phyloP scores from a whole-genome alignment of 139 green algal genomes.

The Pleodorina starrii region DNA sequence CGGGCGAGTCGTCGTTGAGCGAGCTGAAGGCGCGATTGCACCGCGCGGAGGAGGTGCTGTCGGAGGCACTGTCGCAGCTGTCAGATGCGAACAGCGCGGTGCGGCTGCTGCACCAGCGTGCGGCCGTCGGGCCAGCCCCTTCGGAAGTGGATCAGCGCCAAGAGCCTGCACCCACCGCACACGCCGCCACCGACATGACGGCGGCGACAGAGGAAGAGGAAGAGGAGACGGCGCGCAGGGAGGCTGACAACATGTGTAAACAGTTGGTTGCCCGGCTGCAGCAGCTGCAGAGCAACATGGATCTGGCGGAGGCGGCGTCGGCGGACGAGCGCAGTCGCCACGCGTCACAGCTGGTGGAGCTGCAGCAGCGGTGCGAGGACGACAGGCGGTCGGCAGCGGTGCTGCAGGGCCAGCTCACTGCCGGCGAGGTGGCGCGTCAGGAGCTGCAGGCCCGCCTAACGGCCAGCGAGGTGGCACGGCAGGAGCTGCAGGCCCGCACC shows the following conservation, averaged over 20 bases:
- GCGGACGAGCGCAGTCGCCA: neutral
- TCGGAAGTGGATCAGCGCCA: too few species aligned
- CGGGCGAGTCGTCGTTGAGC: neutral
- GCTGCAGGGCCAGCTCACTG: neutral
- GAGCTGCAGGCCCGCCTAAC: neutral
- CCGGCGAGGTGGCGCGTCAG: neutral
- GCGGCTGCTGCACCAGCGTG: neutral
- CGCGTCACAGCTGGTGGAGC: neutral
- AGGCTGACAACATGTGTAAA: neutral
- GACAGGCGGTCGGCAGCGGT: neutral
- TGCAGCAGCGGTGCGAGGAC: neutral
- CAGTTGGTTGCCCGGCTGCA: neutral
- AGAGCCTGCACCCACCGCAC: neutral
- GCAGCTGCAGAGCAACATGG: neutral
- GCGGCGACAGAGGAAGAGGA: neutral
- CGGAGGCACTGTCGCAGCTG: neutral
- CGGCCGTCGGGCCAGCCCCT: neutral
- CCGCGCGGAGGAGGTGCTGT: conserved; percentile 9
- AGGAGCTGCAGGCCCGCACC: neutral
- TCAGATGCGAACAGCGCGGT: neutral
- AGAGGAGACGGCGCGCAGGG: neutral
- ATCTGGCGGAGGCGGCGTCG: neutral
- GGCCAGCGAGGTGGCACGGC: neutral
- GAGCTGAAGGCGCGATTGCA: neutral
- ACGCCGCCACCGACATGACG: too few species aligned